Base-by-base conservation (phyloP, 192 early-diverging fungal species). In the Umbelopsis sp. region DNA sequence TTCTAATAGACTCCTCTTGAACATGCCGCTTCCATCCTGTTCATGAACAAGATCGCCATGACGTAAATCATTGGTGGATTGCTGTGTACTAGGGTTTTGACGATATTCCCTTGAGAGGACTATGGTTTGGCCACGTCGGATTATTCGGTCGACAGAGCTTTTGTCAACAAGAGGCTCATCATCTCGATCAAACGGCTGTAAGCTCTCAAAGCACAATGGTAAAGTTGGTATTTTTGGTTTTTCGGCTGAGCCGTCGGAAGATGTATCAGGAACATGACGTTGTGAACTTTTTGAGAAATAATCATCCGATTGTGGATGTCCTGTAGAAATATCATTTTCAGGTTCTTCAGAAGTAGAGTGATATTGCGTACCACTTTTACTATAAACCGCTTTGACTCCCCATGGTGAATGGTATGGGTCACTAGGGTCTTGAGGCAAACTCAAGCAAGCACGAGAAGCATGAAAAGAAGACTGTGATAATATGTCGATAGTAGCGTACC, bases 81-180 rank as follows among this genome's bases (percentile, higher is more conserved):
- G 45, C 36, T 29, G 52, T 31, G 0, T 41, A 41, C 38, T 41
- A 41, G 73, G 74, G 66, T 20, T 38, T 53, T 70, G 71, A 32
- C 73, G 56, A 65, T 87, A 85, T 54, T 87, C 84, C 50, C 86
- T 76, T 0, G 84, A 82, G 11, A 87, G 50, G 2, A 85, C 81
- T 1, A 87, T 80, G 8, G 79, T 76, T 26, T 80, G 77, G 22
- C 80, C 75, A 45, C 82, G 62, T 12, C 77, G 73, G 14, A 87
- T 68, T 25, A 87, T 84, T 50, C 74, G 75, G 22, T 81, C 71
- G 22, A 85, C 77, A 14, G 76, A 79, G 11, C 65, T 69, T 38
- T 85, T 79, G 66, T 83, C 75, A 26, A 83, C 41, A 9, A 87
- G 73, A 22, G 81, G 84, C 62, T 84, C 83, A 2, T 74, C 71